Percentiles rank a stretch among this genome's conserved stretches.
These are phyloP conservation scores for Fusarium nelsonii DNA, from an alignment of 2,329 filamentous ascomycete species.

Conservation along the genomic window DNA sequence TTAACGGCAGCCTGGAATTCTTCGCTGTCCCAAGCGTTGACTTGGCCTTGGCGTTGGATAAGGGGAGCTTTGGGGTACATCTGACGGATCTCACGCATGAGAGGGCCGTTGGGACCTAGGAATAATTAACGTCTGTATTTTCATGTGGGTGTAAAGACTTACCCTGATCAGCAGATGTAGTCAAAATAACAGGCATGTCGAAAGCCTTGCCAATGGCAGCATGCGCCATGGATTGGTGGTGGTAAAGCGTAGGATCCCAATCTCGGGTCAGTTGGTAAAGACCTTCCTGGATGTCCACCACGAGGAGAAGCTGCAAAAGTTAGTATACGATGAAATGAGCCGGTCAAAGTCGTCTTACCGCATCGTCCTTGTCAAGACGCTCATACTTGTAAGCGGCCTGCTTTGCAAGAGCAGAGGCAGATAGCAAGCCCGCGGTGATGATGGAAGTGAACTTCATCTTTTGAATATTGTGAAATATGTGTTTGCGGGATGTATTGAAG, in stretches of 20 bases:
- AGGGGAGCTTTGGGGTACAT: conserved; percentile 76
- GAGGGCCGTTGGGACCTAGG: conserved; percentile 75
- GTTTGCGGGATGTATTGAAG: background rate
- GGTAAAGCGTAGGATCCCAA: conserved; percentile 73
- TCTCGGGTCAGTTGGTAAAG: conserved; percentile 67
- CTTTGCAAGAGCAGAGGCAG: conserved; percentile 32
- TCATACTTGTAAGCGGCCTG: conserved; percentile 39
- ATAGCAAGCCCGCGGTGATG: conserved; percentile 28
- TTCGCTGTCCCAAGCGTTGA: conserved; percentile 81
- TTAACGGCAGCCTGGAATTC: conserved; percentile 75
- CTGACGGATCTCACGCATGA: conserved; percentile 76
- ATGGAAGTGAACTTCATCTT: conserved; percentile 42
- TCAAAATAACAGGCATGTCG: conserved; percentile 75
- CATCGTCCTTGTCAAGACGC: conserved; percentile 47
- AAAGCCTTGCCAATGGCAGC: conserved; percentile 75
- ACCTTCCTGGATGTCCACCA: conserved; percentile 56
- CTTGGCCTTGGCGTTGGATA: conserved; percentile 76
- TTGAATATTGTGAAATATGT: background rate
- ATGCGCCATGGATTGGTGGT: conserved; percentile 76
- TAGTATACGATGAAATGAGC: rapidly evolving
- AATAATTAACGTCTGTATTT: background rate
- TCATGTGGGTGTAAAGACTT: background rate
- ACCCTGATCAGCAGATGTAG: conserved; percentile 71
- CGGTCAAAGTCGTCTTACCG: conserved; percentile 19
- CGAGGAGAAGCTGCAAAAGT: conserved; percentile 49